Base-by-base conservation (phyloP, 2,329 filamentous ascomycete species). In the Ophiostoma triangulosporum region DNA sequence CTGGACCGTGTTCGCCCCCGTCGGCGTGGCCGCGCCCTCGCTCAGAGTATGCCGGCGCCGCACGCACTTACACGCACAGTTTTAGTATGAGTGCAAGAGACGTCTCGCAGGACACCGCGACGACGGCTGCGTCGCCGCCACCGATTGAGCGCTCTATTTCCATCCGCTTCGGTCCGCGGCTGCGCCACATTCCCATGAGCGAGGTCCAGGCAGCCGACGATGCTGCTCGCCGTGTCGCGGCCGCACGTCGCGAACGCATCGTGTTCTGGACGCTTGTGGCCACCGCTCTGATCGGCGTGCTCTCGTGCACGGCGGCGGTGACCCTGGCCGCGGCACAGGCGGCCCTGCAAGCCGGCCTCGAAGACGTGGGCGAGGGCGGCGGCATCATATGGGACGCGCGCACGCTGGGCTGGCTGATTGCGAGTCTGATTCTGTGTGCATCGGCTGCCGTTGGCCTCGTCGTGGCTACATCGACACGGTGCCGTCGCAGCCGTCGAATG, bases 271-370 rank as follows among this genome's bases (percentile, higher is more conserved):
- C 38, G 17, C 51, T 59, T 3, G 55, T 27, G 1, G 51, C 22
- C 20, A 14, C 32, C 7, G 36, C 55, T 4, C 11, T 52, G 2
- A 33, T 46, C 0, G 55, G 53, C 14, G 36, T 52, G 15, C 27
- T 59, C 9, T 58, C 58, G 31, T 40, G 50, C 38, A 53, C 53
- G 7, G 53, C 53, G 8, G 55, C 55, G 14, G 50, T 55, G n/a
- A 55, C 53, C 5, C 27, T 57, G 20, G 46, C 53, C 6, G 53
- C 45, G 1, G 49, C 54, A 6, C 53, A 54, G 52, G 56, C 52
- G 4, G 54, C 54, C 12, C 27, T 48, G 29, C 49, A 51, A 22
- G 46, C 33, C 14, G 54, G 50, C 4, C 24, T 52, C 27, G 51
- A 49, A 20, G 51, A 36, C 29, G 22, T 49, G 5, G 26, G 38